Evolutionary conservation across 106 monocot genomes (phyloP).

Genomic region (Chionographis japonica): DNA sequence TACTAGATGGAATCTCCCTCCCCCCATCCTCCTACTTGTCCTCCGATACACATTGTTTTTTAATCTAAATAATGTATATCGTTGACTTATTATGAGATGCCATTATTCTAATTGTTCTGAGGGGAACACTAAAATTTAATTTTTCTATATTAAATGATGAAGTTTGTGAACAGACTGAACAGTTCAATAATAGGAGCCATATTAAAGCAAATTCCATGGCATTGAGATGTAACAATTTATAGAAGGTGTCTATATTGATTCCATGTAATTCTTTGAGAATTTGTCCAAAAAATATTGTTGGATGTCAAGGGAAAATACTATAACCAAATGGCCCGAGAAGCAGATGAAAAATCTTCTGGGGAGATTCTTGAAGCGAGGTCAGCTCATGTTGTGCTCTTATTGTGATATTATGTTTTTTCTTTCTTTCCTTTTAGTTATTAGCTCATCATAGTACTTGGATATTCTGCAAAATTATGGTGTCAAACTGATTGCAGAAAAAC

Average conservation of each 20-base stretch:
- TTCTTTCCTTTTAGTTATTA: neutral
- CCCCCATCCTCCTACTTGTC: no score
- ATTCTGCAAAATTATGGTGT: neutral
- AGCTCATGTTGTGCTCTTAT: conserved; percentile 6
- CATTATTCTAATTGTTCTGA: neutral
- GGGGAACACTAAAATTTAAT: neutral
- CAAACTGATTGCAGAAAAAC: conserved; percentile 28
- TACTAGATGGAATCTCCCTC: no score
- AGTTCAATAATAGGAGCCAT: neutral
- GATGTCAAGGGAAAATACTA: conserved; percentile 56
- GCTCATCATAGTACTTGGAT: neutral
- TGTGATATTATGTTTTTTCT: neutral
- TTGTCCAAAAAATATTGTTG: neutral
- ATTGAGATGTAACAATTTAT: neutral
- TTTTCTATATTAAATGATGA: neutral
- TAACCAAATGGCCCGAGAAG: conserved; percentile 65
- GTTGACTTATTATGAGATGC: no score
- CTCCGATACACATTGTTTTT: no score
- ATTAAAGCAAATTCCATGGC: neutral
- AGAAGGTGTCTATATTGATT: neutral
- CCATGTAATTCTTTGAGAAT: neutral
- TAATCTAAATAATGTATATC: no score
- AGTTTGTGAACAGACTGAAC: neutral
- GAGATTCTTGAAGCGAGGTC: conserved; percentile 37
- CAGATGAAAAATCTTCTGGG: conserved; percentile 67